Evolutionary conservation across 1,284 basidiomycete genomes (phyloP).

Genomic region (Ceratobasidium sp.): DNA sequence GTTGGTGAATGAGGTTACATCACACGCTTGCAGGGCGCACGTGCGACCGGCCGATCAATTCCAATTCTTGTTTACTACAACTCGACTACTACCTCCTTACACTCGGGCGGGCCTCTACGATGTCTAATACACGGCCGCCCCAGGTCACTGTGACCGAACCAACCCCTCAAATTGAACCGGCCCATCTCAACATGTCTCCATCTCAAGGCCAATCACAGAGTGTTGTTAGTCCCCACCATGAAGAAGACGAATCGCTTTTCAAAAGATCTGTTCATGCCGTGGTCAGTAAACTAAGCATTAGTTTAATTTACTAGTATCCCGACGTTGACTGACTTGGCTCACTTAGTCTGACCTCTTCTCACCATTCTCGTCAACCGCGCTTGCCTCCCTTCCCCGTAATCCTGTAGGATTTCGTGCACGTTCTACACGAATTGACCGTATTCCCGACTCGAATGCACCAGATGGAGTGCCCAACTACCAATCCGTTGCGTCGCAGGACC

Average conservation of each 20-base stretch:
- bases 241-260: constrained; percentile 42
- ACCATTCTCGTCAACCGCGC: constrained; percentile 77
- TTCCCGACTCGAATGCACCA: constrained; percentile 54
- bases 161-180: constrained; percentile 27
- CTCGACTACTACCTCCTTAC: background rate
- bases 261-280: constrained; percentile 42
- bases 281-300: background rate
- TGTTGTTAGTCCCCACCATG: constrained; percentile 1
- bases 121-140: constrained; percentile 29
- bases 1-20: constrained; percentile 12
- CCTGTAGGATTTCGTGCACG: constrained; percentile 64
- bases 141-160: constrained; percentile 39
- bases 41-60: constrained; percentile 27
- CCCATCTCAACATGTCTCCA: constrained; percentile 30
- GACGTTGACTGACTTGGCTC: constrained; percentile 58
- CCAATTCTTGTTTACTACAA: background rate
- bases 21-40: constrained; percentile 19
- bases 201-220: constrained; percentile 18
- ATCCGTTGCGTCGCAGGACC: constrained; percentile 51
- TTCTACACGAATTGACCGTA: constrained; percentile 64
- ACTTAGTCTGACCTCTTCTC: constrained; percentile 69
- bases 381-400: constrained; percentile 72
- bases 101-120: background rate
- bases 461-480: constrained; percentile 73
- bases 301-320: background rate